Evolutionary conservation across 208 protist species (phyloP), one percentile per base, ranked within the genome.

Genomic region (Jaenimonas drosophilae): DNA sequence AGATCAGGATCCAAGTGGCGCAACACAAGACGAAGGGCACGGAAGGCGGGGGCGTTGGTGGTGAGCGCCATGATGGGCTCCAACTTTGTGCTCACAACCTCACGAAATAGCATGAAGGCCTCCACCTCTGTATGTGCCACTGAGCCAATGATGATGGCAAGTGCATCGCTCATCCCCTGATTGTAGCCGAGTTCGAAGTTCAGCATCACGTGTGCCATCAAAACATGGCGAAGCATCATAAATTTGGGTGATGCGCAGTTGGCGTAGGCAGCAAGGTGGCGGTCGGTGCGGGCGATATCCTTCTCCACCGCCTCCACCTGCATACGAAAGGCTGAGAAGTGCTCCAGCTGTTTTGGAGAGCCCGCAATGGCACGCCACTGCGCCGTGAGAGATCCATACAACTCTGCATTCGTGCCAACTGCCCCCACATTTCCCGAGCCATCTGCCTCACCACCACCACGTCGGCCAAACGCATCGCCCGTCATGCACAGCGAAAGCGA

Each of bases 171-270:
- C 90, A 96, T 95, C 23, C 82, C 82, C 43, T 95, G 85, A 27
- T 70, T 81, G 66, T 96, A 96, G 34, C 82, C 79, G n/a, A 91
- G 58, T 41, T 96, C 90, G 69, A 95, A 90, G 60, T 96, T 88
- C 36, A 76, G 73, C 63, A 94, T 80, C 20, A 73, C 66, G 55
- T 95, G 75, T 4, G 79, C 72, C 44, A 95, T 62, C 19, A 96
- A 67, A 1, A 94, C 59, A 42, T 83, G 39, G n/a, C 55, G 63
- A 29, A 96, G 40, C 26, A 54, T 45, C n/a, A 33, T 31, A 36
- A 91, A 65, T 39, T 72, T 75, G 26, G 54, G 45, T 6, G 68
- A 54, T 5, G 65, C 49, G 14, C 77, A 70, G 3, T 77, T 67
- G 30, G 45, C 27, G 40, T 76, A 90, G 14, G 63, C 49, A 0